Evolutionary conservation across 192 early-diverging fungal genomes (phyloP), one percentile per base, ranked within the genome.

Genomic region (Coemansia sp.): DNA sequence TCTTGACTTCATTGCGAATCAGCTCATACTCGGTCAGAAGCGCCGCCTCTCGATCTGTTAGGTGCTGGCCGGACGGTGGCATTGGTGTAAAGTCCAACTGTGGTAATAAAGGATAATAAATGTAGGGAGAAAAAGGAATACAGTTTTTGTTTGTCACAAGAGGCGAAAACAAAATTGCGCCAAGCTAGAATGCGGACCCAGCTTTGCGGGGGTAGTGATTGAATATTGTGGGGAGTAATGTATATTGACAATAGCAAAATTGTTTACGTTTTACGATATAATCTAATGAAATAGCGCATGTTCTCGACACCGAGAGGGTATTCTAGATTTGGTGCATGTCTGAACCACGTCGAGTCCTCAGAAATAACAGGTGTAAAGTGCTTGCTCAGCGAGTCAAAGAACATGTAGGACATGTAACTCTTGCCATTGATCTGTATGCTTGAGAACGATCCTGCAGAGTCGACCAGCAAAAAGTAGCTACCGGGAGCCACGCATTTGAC

Each of bases 381-480:
- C 44, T 78, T 84, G 41, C 85, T 77, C 15, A 98, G 84, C 36
- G 88, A 86, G 73, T 98, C 96, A 57, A 98, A 85, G 12, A 98
- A 76, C 71, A 91, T 89, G 64, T 92, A 95, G 4, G 95, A 87
- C 96, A 94, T 98, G 71, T 97, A 96, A n/a, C 80, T 88, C 36
- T 82, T 85, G 63, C 72, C 77, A 3, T 88, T 92, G 1, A 98
- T 86, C 51, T 88, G 81, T 17, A 94, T 70, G 59, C 95, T 90
- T 4, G 94, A 96, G 70, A 98, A 98, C 2, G 92, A 94, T 27
- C 95, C 94, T 1, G 96, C 96, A 17, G 93, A 94, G 67, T 98
- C 96, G 8, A 92, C 91, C 4, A 92, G 83, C 68, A 97, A 68
- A 50, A 97, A 85, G 60, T 88, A 75, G 10, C 86, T 69, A 1